Conservation (phyloP, 495 filamentous ascomycete genomes). For the Tuber indicum region DNA sequence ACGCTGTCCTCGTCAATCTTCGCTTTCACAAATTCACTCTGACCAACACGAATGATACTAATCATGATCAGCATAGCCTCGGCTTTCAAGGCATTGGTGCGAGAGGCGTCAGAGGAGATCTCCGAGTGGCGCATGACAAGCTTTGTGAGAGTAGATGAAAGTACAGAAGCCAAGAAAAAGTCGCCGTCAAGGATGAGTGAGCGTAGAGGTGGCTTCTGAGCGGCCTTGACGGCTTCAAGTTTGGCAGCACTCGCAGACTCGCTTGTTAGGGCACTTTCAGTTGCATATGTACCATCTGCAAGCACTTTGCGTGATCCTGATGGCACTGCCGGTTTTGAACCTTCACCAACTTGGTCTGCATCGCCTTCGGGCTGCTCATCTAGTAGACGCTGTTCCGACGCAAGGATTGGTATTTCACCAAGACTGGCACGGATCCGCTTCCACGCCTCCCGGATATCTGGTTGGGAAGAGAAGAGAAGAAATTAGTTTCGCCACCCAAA, state of each 20-base stretch:
- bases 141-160: constrained; percentile 92
- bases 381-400: constrained; percentile 86
- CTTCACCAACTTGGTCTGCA: constrained; percentile 52
- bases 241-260: constrained; percentile 82
- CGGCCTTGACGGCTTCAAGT: constrained; percentile 92
- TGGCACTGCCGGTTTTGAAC: constrained; percentile 65
- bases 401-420: constrained; percentile 94
- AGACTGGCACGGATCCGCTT: constrained; percentile 89
- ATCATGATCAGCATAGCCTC: constrained; percentile 99
- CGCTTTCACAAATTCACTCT: constrained; percentile 94
- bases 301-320: constrained; percentile 85
- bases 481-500: neutral
- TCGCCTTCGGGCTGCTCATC: constrained; percentile 60
- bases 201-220: constrained; percentile 90
- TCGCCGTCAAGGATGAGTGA: constrained; percentile 96
- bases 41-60: constrained; percentile 92
- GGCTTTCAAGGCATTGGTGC: constrained; percentile 88
- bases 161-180: constrained; percentile 91
- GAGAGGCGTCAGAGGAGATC: constrained; percentile 75
- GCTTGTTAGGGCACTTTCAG: constrained; percentile 91
- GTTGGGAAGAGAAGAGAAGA: neutral
- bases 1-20: constrained; percentile 97
- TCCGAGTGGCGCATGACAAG: constrained; percentile 97
- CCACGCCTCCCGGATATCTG: constrained; percentile 92
- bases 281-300: constrained; percentile 95